Conservation (phyloP, 148 eudicot genomes). For the Mesembryanthemum crystallinum region DNA sequence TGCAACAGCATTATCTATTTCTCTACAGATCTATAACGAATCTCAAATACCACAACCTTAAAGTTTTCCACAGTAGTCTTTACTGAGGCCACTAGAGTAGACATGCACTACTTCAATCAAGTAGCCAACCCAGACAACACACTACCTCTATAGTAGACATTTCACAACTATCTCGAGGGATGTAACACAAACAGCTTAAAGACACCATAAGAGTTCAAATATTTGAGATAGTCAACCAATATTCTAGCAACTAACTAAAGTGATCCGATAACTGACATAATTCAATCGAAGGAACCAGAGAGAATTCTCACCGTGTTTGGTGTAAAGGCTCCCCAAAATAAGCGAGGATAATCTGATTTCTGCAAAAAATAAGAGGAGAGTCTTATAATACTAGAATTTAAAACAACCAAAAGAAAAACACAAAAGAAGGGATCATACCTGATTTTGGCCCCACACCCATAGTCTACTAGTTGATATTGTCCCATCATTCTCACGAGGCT, state of each 20-base stretch:
- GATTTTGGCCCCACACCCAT: constrained; percentile 99
- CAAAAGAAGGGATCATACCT: constrained; percentile 41
- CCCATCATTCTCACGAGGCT: constrained; percentile 88
- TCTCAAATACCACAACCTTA: not conserved
- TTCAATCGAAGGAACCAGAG: not conserved
- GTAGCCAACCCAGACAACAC: not conserved
- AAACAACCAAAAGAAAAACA: not conserved
- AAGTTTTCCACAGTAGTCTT: not conserved
- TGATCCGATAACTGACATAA: too few relatives aligned
- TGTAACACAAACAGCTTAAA: not conserved
- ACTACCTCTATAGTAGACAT: not conserved
- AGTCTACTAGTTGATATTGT: constrained; percentile 63
- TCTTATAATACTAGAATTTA: not conserved
- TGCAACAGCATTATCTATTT: not conserved
- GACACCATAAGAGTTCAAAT: not conserved
- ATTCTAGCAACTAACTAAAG: not conserved
- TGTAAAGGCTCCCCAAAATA: constrained; percentile 93
- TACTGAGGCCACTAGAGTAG: not conserved
- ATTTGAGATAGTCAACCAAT: not conserved
- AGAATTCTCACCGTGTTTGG: constrained; percentile 64
- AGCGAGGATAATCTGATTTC: constrained; percentile 87
- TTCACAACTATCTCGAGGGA: not conserved
- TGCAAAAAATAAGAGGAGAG: constrained; percentile 31
- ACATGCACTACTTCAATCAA: not conserved
- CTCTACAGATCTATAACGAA: not conserved